phyloP scores from a whole-genome alignment of 371 early-diverging fungal genomes.

The Lichtheimia corymbifera region DNA sequence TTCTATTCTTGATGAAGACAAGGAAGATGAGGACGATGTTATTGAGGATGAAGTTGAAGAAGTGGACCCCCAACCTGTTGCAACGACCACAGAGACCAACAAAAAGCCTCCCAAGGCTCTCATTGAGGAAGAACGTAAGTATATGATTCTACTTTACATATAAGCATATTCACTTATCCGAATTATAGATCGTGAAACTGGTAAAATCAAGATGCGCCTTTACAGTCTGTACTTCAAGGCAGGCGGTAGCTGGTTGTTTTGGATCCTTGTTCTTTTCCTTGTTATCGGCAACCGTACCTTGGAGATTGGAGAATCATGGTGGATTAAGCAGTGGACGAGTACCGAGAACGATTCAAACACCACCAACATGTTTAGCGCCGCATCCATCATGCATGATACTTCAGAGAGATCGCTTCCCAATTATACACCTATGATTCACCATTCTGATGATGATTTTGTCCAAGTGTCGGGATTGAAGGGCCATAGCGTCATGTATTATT shows the following conservation, averaged over 20 bases:
- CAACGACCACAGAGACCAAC: constrained; percentile 4
- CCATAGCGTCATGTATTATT: constrained; percentile 36
- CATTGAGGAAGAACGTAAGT: constrained; percentile 39
- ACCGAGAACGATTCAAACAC: neutral
- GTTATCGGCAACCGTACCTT: constrained; percentile 51
- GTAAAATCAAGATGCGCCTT: constrained; percentile 51
- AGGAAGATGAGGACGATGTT: constrained; percentile 24
- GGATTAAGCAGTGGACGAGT: constrained; percentile 60
- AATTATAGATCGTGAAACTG: constrained; percentile 43
- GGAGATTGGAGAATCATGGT: constrained; percentile 52
- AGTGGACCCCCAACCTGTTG: neutral
- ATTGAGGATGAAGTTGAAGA: constrained; percentile 26
- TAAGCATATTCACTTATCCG: neutral
- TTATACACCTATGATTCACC: neutral
- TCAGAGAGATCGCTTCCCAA: constrained; percentile 7
- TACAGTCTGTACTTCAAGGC: constrained; percentile 51
- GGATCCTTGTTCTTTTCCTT: constrained; percentile 39
- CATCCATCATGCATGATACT: constrained; percentile 10
- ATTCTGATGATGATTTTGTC: neutral
- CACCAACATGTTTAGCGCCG: constrained; percentile 1
- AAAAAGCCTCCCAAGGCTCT: constrained; percentile 27
- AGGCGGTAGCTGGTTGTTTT: constrained; percentile 52
- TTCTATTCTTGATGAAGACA: constrained; percentile 46
- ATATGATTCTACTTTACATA: neutral
- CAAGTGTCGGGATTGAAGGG: neutral